Evolutionary conservation across 2,329 filamentous ascomycete genomes (phyloP).

Genomic region (Colletotrichum ledebouriae): DNA sequence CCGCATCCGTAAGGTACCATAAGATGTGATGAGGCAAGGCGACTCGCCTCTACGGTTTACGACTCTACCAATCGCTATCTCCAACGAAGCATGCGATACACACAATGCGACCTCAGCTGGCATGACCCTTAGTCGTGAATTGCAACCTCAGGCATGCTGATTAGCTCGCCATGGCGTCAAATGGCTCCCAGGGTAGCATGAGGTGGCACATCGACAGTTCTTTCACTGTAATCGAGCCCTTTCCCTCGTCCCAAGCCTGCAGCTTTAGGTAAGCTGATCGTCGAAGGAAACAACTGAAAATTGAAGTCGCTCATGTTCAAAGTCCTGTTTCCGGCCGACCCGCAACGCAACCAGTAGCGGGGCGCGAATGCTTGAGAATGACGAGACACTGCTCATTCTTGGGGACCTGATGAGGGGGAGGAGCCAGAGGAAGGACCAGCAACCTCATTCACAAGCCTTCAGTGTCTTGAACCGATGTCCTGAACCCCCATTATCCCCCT

Average conservation of each 20-base stretch:
- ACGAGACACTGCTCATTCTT: neutral
- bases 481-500: conserved; percentile 1
- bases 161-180: neutral
- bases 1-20: neutral
- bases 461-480: neutral
- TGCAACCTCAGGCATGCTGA: neutral
- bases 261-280: neutral
- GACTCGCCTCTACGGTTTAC: no score
- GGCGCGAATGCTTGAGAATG: no score
- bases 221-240: neutral
- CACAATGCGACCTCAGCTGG: neutral
- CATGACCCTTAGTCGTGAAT: conserved; percentile 7
- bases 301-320: neutral
- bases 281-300: neutral
- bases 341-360: neutral
- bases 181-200: neutral
- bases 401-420: no score
- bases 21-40: no score
- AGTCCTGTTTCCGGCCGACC: conserved; percentile 32
- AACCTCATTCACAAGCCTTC: neutral
- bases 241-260: conserved; percentile 1
- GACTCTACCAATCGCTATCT: neutral
- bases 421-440: no score
- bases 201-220: neutral
- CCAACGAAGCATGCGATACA: neutral